Percentiles rank a stretch among this genome's conserved stretches.
These are phyloP conservation scores for Plantago ovata DNA, from an alignment of 257 asterid species.

Conservation along the genomic window DNA sequence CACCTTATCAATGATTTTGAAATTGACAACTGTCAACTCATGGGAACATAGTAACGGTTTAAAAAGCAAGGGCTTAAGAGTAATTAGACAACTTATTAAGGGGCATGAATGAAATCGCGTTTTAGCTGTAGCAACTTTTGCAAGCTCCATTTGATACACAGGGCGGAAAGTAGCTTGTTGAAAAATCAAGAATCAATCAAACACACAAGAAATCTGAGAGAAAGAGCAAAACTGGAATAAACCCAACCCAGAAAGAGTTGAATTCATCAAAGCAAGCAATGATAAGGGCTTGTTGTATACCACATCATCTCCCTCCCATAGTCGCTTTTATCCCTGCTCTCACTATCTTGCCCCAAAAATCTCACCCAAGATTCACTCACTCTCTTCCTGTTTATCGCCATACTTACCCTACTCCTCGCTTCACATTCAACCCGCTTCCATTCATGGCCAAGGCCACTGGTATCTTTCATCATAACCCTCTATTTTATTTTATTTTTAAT, in stretches of 20 bases:
- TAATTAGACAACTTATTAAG: no score
- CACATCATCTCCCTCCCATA: slow-evolving; percentile 33
- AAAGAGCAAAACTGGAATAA: neutral
- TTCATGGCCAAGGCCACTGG: slow-evolving; percentile 38
- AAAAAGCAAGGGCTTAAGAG: no score
- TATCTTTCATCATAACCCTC: slow-evolving; percentile 13
- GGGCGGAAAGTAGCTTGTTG: no score
- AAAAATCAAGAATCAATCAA: no score
- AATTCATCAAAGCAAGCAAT: slow-evolving; percentile 19
- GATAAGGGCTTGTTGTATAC: slow-evolving; percentile 41
- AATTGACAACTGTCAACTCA: no score
- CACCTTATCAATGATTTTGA: no score
- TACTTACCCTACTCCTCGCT: slow-evolving; percentile 14
- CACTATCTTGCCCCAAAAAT: slow-evolving; percentile 15
- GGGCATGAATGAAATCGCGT: no score
- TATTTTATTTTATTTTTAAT: neutral
- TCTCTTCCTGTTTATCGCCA: slow-evolving; percentile 16
- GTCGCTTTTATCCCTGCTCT: slow-evolving; percentile 30
- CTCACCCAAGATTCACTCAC: slow-evolving; percentile 22
- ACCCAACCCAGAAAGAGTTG: neutral
- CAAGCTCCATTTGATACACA: no score
- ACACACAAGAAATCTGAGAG: no score
- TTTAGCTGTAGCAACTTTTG: no score
- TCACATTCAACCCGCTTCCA: slow-evolving; percentile 21
- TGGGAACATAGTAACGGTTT: no score